Evolutionary conservation across 495 filamentous ascomycete genomes (phyloP), one percentile per base, ranked within the genome.

Genomic region (Trichocladium antarcticum): DNA sequence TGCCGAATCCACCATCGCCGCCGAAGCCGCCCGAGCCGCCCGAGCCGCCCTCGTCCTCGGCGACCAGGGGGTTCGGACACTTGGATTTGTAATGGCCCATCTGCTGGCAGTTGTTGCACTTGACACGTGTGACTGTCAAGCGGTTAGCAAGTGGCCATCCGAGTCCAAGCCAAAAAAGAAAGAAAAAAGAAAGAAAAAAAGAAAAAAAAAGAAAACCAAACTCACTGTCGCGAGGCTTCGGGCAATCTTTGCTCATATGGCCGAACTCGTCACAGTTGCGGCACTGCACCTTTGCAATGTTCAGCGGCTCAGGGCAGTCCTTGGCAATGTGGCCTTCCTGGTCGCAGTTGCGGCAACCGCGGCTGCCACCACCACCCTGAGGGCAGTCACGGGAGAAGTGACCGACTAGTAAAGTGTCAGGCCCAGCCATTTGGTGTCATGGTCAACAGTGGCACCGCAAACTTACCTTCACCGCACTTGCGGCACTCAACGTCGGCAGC

Each of bases 311-410:
- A 2, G 59, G 55, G 55, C 66, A 71, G 14, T 70, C 66, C 20
- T 51, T 55, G 1, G 64, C 60, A 20, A 58, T 74, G 51, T 92
- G 87, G 14, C 85, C 85, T 53, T 85, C 75, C 57, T 83, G 55
- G 22, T 71, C 67, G 57, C 89, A 95, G 54, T 79, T 62, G 40
- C 77, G 79, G 69, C 89, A 95, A n/a, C n/a, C n/a, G 67, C 73
- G 65, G 19, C 68, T 68, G 35, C 61, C 69, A 39, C 66, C 68
- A 32, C 60, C 68, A 40, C 66, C 61, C 54, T 78, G 71, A 27
- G 86, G 87, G 57, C 90, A 96, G 53, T 94, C 87, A 48, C 77
- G 78, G 3, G 84, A 78, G 64, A 89, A 92, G 55, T 95, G 90
- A 5, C 89, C 89, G 45, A 75, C 83, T 88, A 21, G 28, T 53